Evolutionary conservation across 2,329 filamentous ascomycete species (phyloP).

Genomic region (Monosporascus sp.): DNA sequence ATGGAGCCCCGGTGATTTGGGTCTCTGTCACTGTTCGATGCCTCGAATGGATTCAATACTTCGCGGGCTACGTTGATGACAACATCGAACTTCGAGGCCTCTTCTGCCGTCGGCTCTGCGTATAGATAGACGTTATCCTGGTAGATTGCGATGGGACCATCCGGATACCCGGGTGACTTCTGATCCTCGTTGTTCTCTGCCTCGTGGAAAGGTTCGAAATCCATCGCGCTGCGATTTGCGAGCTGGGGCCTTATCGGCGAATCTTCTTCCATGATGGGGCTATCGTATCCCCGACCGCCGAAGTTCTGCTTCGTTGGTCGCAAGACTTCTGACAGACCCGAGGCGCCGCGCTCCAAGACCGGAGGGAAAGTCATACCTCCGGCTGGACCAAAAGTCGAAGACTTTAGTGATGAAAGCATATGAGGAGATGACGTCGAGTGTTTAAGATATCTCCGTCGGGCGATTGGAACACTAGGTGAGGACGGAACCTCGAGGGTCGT

Average conservation of each 20-base stretch:
- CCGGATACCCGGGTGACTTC: conserved; percentile 76
- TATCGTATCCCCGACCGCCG: conserved; percentile 26
- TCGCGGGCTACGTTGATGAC: conserved; percentile 82
- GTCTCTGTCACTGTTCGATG: conserved; percentile 16
- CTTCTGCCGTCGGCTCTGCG: conserved; percentile 71
- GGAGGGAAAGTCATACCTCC: conserved; percentile 62
- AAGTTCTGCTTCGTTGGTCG: conserved; percentile 42
- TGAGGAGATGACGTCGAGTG: conserved; percentile 64
- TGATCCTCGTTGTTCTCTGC: conserved; percentile 71
- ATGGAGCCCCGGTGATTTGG: conserved; percentile 22
- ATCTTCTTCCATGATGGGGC: conserved; percentile 47
- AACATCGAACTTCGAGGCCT: conserved; percentile 72
- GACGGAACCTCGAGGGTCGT: conserved; percentile 48
- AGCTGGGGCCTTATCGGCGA: conserved; percentile 57
- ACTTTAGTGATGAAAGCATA: conserved; percentile 55
- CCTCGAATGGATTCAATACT: conserved; percentile 68
- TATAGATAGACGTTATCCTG: conserved; percentile 73
- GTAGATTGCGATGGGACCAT: conserved; percentile 78
- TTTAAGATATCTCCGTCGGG: conserved; percentile 58
- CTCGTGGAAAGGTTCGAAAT: conserved; percentile 57
- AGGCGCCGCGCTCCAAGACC: conserved; percentile 53
- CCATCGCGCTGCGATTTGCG: conserved; percentile 52
- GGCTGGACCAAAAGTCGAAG: conserved; percentile 52
- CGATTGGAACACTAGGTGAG: conserved; percentile 51
- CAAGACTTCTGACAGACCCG: conserved; percentile 53